Evolutionary conservation across 2,329 filamentous ascomycete species (phyloP).

Genomic region (Penicillium fuscoglaucum): DNA sequence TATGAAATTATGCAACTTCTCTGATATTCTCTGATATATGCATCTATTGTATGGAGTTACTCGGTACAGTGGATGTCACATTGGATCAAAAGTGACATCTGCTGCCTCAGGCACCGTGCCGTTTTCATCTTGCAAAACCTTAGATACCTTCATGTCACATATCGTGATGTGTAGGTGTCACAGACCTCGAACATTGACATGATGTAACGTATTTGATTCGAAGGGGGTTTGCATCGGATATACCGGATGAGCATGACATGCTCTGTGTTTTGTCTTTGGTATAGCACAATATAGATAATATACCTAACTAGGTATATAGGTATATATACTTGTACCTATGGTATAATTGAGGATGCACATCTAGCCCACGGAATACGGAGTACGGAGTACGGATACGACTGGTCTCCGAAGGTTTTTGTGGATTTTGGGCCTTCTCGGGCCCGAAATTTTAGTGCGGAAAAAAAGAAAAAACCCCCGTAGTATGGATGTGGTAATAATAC

Average conservation of each 20-base stretch:
- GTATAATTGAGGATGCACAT: no score
- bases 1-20: no score
- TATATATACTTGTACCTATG: no score
- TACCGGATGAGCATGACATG: not conserved
- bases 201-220: not conserved
- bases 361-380: no score
- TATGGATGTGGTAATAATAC: slow-evolving; percentile 5
- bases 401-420: no score
- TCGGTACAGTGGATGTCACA: not conserved
- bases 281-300: no score
- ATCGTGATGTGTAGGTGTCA: slow-evolving; percentile 1
- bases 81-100: not conserved
- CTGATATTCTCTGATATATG: no score
- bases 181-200: not conserved
- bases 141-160: not conserved
- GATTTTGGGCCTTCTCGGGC: not conserved
- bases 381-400: not conserved
- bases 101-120: slow-evolving; percentile 4
- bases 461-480: not conserved
- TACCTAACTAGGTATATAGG: no score
- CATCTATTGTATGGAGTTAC: no score
- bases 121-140: not conserved
- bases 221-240: not conserved
- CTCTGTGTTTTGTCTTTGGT: not conserved
- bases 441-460: slow-evolving; percentile 8